Base-by-base conservation (phyloP, 75 land plant species). In the Ceratopteris richardii region DNA sequence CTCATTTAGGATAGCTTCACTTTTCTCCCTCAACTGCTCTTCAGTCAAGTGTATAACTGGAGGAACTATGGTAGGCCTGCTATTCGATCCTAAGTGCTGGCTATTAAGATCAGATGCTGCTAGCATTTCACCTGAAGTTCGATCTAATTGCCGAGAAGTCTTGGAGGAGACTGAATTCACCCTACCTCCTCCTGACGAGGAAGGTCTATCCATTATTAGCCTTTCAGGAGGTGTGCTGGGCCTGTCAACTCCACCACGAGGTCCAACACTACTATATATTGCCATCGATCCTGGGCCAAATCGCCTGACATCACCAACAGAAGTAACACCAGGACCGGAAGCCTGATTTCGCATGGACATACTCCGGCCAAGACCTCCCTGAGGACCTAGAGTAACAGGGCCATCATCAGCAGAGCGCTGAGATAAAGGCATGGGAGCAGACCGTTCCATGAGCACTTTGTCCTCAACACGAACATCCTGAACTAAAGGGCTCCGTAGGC, bases 341-440 rank as follows among this genome's bases (percentile, higher is more conserved):
- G 66, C 75, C 18, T 73, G 83, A 12, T 73, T 80, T 68, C 90
- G 74, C 13, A 61, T 71, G 20, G 83, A 67, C 83, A 77, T 78
- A 47, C 83, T 86, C 71, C 83, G 82, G 11, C 79, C 93, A 54
- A 87, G 82, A 39, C 89, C 89, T 26, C 97, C 93, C 63, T 87
- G 93, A n/a, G 97, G 97, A 13, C 85, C 88, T 55, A 91, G 79
- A 48, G 88, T 82, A 22, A 91, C 67, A 10, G 79, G 78, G 56
- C 79, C 90, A 63, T 87, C 86, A 63, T 77, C 75, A 23, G 58
- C 40, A 37, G 74, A 60, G 57, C 93, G 82, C 33, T 80, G 87
- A 37, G 84, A 61, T 31, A 84, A 31, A 14, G 88, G 80, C 65
- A 80, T 63, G 20, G 89, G 81, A 42, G 68, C 30, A 14, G 83